Base-by-base conservation (phyloP, 106 monocot genomes). In the Xerophyta viscosa region DNA sequence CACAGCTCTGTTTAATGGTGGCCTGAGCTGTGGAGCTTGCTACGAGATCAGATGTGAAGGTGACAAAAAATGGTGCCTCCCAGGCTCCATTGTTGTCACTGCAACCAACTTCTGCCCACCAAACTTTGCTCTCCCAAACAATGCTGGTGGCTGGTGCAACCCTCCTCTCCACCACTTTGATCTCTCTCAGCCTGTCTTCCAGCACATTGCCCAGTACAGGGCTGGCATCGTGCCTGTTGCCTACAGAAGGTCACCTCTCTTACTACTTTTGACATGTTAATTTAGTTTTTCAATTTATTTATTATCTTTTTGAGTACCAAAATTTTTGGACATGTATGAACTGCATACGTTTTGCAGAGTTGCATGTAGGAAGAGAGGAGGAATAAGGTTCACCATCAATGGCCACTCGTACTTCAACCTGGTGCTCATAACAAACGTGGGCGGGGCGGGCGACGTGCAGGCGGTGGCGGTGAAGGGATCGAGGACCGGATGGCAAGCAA, bases 91-190 rank as follows among this genome's bases (percentile, higher is more conserved):
- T 29, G 57, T 75, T 7, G 66, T 90, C 36, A 90, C 84, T 2
- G 90, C 80, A 45, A 90, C 90, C 48, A 90, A 90, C 66, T 90
- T 90, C 71, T 90, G 90, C 68, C 90, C 90, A 14, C 90, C 90
- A 0, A 90, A 90, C 80, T 68, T 68, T 58, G 84, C 83, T 1
- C 76, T 80, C 24, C 79, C 83, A 0, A 70, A 61, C 27, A 53
- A 67, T 26, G 66, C 39, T 7, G 74, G 80, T 0, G 80, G 80
- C 10, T 80, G 80, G 75, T 80, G 79, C 69, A 80, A 73, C 60
- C 69, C 79, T 3, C 79, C 79, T 0, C 70, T 66, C 3, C 60
- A 57, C 0, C 79, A 80, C 27, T 80, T 80, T 21, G 79, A 80
- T 29, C 69, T 80, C 57, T 50, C 79, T 29, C 70, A 80, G 75